Conservation (phyloP, 371 early-diverging fungal species). For the Rhizopus microsporus region DNA sequence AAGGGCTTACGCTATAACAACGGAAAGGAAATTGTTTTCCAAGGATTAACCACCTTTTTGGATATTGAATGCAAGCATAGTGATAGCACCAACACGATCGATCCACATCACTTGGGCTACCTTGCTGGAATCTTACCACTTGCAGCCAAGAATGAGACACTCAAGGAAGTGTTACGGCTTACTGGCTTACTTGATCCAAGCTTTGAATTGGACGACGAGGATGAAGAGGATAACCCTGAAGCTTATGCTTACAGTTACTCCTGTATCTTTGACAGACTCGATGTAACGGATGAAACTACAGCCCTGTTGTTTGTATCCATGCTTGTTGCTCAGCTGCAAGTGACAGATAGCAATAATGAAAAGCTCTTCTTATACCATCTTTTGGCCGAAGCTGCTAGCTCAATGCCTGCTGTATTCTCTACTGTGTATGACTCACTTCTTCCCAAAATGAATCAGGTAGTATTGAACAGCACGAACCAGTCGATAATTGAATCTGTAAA, state of each 20-base stretch:
- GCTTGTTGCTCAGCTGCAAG: conserved; percentile 80
- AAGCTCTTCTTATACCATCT: conserved; percentile 81
- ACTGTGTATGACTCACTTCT: conserved; percentile 74
- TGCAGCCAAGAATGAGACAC: conserved; percentile 63
- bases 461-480: conserved; percentile 68
- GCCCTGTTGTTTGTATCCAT: conserved; percentile 76
- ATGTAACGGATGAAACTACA: conserved; percentile 68
- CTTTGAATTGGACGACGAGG: conserved; percentile 30
- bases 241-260: conserved; percentile 15
- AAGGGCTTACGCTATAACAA: conserved; percentile 80
- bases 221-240: conserved; percentile 55
- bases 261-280: conserved; percentile 62
- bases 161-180: conserved; percentile 63
- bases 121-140: conserved; percentile 73
- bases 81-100: conserved; percentile 20
- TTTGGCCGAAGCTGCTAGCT: conserved; percentile 77
- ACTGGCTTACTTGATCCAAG: conserved; percentile 49
- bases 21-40: conserved; percentile 73
- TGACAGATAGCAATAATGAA: conserved; percentile 85
- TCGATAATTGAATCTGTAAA: conserved; percentile 77
- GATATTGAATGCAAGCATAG: conserved; percentile 68
- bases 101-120: conserved; percentile 72
- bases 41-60: conserved; percentile 70
- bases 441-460: conserved; percentile 78
- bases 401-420: conserved; percentile 75